These are phyloP conservation scores for Pichia membranifaciens DNA, from an alignment of 805 yeast species.

Conservation along the genomic window DNA sequence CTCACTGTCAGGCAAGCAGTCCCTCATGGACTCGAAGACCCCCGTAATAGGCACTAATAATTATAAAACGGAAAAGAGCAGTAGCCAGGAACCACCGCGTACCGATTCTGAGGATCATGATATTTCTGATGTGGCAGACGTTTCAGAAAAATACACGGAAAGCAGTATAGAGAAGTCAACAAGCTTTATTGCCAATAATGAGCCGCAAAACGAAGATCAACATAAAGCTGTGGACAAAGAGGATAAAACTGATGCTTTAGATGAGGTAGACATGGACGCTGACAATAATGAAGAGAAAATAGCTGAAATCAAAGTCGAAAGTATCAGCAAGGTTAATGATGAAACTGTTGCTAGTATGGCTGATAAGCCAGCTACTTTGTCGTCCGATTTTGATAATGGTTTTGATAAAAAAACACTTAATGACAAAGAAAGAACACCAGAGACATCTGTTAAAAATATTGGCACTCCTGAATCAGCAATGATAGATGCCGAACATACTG, in stretches of 20 bases:
- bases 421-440: too few species aligned
- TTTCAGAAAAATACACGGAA: not conserved
- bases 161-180: too few species aligned
- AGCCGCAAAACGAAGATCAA: not conserved
- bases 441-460: too few species aligned
- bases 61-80: not conserved
- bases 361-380: too few species aligned
- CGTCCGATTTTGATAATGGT: too few species aligned
- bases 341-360: too few species aligned
- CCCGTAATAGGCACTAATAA: not conserved
- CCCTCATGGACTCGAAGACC: slow-evolving; percentile 1
- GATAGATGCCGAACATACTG: too few species aligned
- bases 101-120: not conserved
- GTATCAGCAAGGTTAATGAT: too few species aligned
- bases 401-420: too few species aligned
- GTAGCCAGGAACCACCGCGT: not conserved
- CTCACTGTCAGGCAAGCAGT: not conserved
- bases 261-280: not conserved
- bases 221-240: not conserved
- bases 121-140: not conserved
- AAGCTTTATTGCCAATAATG: too few species aligned
- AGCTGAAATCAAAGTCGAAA: not conserved
- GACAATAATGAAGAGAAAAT: not conserved
- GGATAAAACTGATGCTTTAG: not conserved
- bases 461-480: too few species aligned